Evolutionary conservation across 2,329 filamentous ascomycete genomes (phyloP).

Genomic region (Hymenoscyphus occultus): DNA sequence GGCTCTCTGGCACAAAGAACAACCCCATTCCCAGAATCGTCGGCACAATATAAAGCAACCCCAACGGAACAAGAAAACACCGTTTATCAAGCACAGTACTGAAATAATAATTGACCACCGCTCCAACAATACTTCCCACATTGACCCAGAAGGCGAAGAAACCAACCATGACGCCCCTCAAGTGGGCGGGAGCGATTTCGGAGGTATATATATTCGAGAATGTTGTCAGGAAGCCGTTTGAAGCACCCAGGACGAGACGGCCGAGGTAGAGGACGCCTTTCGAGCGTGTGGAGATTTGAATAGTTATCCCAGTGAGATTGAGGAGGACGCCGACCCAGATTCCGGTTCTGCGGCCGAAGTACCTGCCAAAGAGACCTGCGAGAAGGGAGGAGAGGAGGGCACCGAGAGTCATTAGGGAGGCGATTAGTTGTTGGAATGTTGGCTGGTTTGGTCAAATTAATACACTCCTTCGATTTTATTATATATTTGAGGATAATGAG

Average conservation of each 20-base stretch:
- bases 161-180: slow-evolving; percentile 46
- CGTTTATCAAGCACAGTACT: slow-evolving; percentile 17
- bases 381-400: slow-evolving; percentile 45
- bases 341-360: slow-evolving; percentile 38
- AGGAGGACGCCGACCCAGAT: slow-evolving; percentile 46
- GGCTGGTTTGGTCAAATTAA: slow-evolving; percentile 33
- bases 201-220: slow-evolving; percentile 49
- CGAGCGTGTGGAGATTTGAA: slow-evolving; percentile 44
- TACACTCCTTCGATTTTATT: not conserved
- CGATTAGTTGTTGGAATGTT: slow-evolving; percentile 46
- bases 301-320: slow-evolving; percentile 43
- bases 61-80: slow-evolving; percentile 35
- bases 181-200: slow-evolving; percentile 45
- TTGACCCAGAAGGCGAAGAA: slow-evolving; percentile 50
- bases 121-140: slow-evolving; percentile 46
- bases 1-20: slow-evolving; percentile 40
- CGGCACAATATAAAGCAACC: slow-evolving; percentile 25
- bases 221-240: slow-evolving; percentile 47
- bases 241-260: slow-evolving; percentile 43
- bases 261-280: slow-evolving; percentile 46
- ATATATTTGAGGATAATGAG: too few species aligned
- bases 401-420: slow-evolving; percentile 48
- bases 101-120: slow-evolving; percentile 31
- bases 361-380: slow-evolving; percentile 41
- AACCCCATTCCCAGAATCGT: slow-evolving; percentile 33